Base-by-base conservation (phyloP, 768 basidiomycete species). In the Lentinula lateritia region DNA sequence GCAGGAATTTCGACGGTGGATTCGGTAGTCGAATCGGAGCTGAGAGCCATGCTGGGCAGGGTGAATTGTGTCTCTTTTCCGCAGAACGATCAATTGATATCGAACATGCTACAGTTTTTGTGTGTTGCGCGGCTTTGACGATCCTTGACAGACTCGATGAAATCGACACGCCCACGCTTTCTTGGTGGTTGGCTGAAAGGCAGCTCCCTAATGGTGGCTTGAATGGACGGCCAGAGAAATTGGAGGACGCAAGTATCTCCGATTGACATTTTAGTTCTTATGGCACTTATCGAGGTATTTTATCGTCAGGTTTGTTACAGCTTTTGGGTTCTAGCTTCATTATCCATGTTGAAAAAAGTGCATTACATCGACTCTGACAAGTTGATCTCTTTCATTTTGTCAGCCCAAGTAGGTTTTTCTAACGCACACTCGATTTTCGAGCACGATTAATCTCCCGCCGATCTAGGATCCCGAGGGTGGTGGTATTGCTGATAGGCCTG, bases 221-320 rank as follows among this genome's bases (percentile, higher is more conserved):
- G 62, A 98, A 98, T 66, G 97, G 96, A 0, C 81, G 97, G n/a
- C 97, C 97, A 9, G 93, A 99, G 71, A 99, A 99, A 75, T 78
- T 98, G 38, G 93, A 95, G 75, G 96, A 98, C 70, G 97, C 96
- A 66, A 66, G 87, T 79, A 54, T 15, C 45, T 52, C 48, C 58
- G 28, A 28, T 28, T 41, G 38, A 1, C 38, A 39, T 13, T 6
- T 18, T 58, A 3, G 28, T 28, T 28, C 28, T 28, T 28, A 28
- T 28, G 28, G 3, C 28, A 28, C 28, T 28, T 63, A 45, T 38
- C 10, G 28, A 28, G 28, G 28, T 41, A 48, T 20, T 18, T n/a
- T n/a, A n/a, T n/a, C n/a, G n/a, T 5, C 63, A 96, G 94, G 93
- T 98, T 16, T 99, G 97, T 76, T 99, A 99, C 73, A 93, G 92